Evolutionary conservation across 352 stramenopile genomes (phyloP), one percentile per base, ranked within the genome.

Genomic region (Pythium brachiatum): DNA sequence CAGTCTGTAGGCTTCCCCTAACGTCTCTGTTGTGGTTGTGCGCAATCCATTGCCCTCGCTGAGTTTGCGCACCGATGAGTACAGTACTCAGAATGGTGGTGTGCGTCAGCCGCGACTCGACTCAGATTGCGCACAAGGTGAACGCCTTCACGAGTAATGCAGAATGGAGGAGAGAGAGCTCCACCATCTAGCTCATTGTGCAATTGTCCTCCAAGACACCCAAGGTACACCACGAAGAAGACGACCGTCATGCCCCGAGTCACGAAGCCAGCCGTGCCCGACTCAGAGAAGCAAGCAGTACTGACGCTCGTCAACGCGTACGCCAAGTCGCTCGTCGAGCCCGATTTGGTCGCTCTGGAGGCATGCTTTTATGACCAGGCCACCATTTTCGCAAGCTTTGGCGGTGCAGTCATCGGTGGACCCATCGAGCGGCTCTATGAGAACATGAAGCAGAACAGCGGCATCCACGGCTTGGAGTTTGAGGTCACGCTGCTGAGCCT

Each of bases 341-440:
- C 60, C 2, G 60, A 66, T 31, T 16, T 66, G 26, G 41, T 11
- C 9, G 27, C 52, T 11, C 60, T 66, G 2, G 46, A 50, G 41
- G 32, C 60, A 12, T 57, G 52, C 31, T 66, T 66, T 25, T 18
- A 56, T 52, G 51, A 60, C 7, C 46, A 66, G 26, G 52, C 60
- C 2, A 57, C 60, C 34, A 66, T 66, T 52, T 66, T 61, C 44
- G 36, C 57, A 16, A 52, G 25, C 7, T 52, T 64, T 23, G 47
- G 47, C 26, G 60, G 29, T 7, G 32, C 47, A 4, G n/a, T 66
- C 20, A 32, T 55, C 18, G 60, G 60, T 23, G 60, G 60, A 2
- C 60, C 46, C 20, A 66, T 66, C 39, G 20, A 32, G 52, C 57
- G 41, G 60, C 39, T 66, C n/a, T 60, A 52, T 26, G 60, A 61